Conservation (phyloP, 2,329 filamentous ascomycete genomes). For the Alternaria triticina region DNA sequence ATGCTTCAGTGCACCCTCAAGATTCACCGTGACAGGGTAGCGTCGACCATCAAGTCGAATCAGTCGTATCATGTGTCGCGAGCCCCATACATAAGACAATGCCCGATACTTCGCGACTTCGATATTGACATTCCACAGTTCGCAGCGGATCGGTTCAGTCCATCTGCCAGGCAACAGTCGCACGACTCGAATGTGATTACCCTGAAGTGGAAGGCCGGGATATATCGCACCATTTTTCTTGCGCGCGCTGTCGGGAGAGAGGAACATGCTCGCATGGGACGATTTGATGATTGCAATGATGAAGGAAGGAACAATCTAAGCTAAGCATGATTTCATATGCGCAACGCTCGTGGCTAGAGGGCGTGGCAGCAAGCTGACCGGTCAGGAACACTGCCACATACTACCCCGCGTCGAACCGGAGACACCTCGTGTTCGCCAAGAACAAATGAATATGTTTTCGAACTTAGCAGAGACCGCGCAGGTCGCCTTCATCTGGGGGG, state of each 20-base stretch:
- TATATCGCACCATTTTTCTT: background rate
- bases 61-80: background rate
- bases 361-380: background rate
- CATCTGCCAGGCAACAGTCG: slow-evolving; percentile 16
- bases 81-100: background rate
- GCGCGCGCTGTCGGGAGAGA: slow-evolving; percentile 1
- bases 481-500: background rate
- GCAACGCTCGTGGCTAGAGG: background rate
- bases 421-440: background rate
- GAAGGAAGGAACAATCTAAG: background rate
- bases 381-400: background rate
- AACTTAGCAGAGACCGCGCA: background rate
- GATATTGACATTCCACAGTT: background rate
- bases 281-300: background rate
- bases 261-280: background rate
- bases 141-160: slow-evolving; percentile 16
- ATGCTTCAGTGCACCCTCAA: slow-evolving; percentile 18
- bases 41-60: slow-evolving; percentile 5
- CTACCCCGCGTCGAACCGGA: background rate
- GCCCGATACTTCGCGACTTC: background rate
- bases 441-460: accelerated
- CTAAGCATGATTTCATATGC: background rate
- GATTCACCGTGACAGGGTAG: slow-evolving; percentile 18
- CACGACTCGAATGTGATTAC: slow-evolving; percentile 7
- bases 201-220: background rate